Conservation (phyloP, 2,329 filamentous ascomycete species). For the Diaporthe destruens region DNA sequence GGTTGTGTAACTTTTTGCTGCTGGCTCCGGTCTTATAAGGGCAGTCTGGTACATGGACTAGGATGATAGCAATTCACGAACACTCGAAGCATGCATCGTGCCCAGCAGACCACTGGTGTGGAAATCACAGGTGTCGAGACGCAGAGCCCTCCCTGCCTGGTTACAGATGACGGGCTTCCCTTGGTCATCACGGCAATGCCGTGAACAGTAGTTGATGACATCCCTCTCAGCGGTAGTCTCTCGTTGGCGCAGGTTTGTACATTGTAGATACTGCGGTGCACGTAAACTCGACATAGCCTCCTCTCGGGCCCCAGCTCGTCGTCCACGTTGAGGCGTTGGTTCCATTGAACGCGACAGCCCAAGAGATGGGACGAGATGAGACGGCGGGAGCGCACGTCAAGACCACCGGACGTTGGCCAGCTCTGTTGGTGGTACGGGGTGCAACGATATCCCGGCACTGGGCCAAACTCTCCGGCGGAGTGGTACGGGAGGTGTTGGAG, state of each 20-base stretch:
- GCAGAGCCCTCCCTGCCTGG: neutral
- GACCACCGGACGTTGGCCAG: neutral
- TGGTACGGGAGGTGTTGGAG: constrained; percentile 6
- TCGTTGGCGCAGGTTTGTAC: neutral
- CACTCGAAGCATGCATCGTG: constrained; percentile 1
- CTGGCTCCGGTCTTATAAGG: neutral
- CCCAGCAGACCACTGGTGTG: neutral
- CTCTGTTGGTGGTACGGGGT: neutral
- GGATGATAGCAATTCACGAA: constrained; percentile 27
- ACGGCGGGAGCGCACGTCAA: neutral
- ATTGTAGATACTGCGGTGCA: neutral
- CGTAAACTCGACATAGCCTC: neutral
- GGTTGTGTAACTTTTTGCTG: constrained; percentile 32
- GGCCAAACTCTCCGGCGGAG: constrained; percentile 30
- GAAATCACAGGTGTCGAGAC: neutral
- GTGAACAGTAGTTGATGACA: neutral
- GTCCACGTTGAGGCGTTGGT: neutral
- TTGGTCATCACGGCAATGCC: neutral
- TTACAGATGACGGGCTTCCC: no score
- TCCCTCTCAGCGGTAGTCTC: neutral
- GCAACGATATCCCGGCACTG: constrained; percentile 24
- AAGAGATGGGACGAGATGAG: neutral
- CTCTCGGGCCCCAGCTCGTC: no score
- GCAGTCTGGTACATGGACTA: constrained; percentile 24
- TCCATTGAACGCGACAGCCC: neutral